Base-by-base conservation (phyloP, 768 basidiomycete genomes). In the Gloeopeniophorella convolvens region DNA sequence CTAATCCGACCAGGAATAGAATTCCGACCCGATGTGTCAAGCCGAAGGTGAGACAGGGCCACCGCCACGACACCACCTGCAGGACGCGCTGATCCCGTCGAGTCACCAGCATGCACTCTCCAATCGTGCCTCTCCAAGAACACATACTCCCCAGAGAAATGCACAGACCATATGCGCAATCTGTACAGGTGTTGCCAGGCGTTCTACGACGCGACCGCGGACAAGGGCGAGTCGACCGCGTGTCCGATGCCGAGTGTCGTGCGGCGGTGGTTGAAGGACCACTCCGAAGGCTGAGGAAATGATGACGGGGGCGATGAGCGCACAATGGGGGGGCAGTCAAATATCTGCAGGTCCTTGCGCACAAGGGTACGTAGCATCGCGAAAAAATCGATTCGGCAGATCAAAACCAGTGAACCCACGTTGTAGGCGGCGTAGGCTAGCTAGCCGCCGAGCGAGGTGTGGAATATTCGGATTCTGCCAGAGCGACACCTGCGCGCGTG, bases 121-220 rank as follows among this genome's bases (percentile, higher is more conserved):
- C 85, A 86, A 36, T 48, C 67, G 1, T 88, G 85, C 60, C 68
- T 87, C 26, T 72, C 72, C 45, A 79, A 74, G 52, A 75, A 86
- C 62, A 83, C 79, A 0, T 86, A 84, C 59, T 58, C 56, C 2
- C 84, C 81, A 0, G 82, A 84, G 16, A 79, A 73, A 54, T 88
- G 85, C 59, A 68, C 80, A 35, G 59, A 65, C 8, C 61, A 72
- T 10, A 59, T 86, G 18, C 67, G 74, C 43, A 69, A 65, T 20
- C 70, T 88, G 15, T 87, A 87, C 60, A 49, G 59, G 49, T 87
- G 85, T 55, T 88, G 85, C 59, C 68, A 74, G 36, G 48, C 60
- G 23, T 76, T 86, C 72, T 81, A 86, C 63, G 67, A 72, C 4
- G 44, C n/a, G n/a, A n/a, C n/a, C n/a, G n/a, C 55, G 1, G 67